Percentiles rank a stretch among this genome's conserved stretches.
Conservation (phyloP, 306 rosid species). For the Astragalus glycyphyllos region DNA sequence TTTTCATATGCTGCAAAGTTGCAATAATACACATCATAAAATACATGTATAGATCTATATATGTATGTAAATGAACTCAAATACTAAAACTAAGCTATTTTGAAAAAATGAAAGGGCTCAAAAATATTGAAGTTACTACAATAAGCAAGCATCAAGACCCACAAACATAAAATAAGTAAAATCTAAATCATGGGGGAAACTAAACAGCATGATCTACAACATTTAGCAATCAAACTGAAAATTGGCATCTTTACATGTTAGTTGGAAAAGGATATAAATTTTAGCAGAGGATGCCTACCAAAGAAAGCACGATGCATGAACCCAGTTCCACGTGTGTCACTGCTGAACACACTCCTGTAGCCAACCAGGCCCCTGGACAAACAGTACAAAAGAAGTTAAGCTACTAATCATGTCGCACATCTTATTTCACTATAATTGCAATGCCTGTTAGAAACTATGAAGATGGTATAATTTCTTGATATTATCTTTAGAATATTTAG, state of each 20-base stretch:
- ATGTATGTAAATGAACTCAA: neutral
- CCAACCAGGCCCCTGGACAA: constrained; percentile 96
- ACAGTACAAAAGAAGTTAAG: constrained; percentile 37
- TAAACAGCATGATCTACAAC: constrained; percentile 33
- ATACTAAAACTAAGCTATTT: constrained; percentile 20
- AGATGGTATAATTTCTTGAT: neutral
- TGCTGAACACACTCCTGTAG: constrained; percentile 96
- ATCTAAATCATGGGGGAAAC: constrained; percentile 15
- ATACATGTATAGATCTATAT: constrained; percentile 9
- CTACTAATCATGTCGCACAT: constrained; percentile 34
- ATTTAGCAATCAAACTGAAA: constrained; percentile 19
- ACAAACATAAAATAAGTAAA: constrained; percentile 27
- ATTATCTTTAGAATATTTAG: neutral
- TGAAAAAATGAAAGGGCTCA: constrained; percentile 26
- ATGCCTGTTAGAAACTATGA: constrained; percentile 5
- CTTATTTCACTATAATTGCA: constrained; percentile 26
- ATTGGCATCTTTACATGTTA: constrained; percentile 31
- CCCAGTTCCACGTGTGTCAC: constrained; percentile 99
- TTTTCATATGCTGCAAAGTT: constrained; percentile 77
- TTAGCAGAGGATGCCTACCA: constrained; percentile 56
- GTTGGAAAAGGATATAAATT: constrained; percentile 5
- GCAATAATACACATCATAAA: constrained; percentile 26
- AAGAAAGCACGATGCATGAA: constrained; percentile 98
- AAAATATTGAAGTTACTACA: constrained; percentile 1
- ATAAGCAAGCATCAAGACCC: constrained; percentile 15